These are phyloP conservation scores for Pyrus betulifolia DNA, from an alignment of 306 rosid genomes.

Conservation along the genomic window DNA sequence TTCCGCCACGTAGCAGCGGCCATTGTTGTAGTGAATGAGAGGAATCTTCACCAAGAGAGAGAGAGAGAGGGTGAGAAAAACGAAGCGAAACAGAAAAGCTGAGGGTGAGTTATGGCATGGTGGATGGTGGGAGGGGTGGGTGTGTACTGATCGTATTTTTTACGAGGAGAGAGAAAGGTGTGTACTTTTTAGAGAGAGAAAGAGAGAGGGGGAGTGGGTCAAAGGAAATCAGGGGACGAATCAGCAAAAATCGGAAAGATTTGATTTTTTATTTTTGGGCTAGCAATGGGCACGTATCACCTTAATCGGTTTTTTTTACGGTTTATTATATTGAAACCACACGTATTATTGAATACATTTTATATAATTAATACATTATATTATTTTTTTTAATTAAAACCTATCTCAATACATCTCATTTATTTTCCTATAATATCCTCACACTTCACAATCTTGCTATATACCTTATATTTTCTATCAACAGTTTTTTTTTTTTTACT, in stretches of 20 bases:
- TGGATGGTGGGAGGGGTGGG: neutral
- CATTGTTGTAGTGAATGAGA: neutral
- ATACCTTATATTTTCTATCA: no score
- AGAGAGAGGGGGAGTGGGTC: neutral
- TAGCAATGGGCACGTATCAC: neutral
- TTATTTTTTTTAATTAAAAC: no score
- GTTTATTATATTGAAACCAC: no score
- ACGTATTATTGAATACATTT: no score
- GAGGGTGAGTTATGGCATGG: neutral
- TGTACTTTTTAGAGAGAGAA: neutral
- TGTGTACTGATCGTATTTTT: neutral
- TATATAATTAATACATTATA: no score
- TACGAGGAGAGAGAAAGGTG: neutral
- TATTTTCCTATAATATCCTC: no score
- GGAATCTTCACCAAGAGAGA: neutral
- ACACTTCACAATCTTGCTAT: no score
- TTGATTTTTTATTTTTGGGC: neutral
- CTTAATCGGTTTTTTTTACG: neutral
- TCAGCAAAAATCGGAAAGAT: neutral
- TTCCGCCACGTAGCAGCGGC: neutral
- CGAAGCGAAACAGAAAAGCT: neutral
- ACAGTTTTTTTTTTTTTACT: no score
- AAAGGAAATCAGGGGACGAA: neutral
- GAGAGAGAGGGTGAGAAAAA: neutral
- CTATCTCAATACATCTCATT: no score